Base-by-base conservation (phyloP, 1,284 basidiomycete species). In the Pholiota adiposa region DNA sequence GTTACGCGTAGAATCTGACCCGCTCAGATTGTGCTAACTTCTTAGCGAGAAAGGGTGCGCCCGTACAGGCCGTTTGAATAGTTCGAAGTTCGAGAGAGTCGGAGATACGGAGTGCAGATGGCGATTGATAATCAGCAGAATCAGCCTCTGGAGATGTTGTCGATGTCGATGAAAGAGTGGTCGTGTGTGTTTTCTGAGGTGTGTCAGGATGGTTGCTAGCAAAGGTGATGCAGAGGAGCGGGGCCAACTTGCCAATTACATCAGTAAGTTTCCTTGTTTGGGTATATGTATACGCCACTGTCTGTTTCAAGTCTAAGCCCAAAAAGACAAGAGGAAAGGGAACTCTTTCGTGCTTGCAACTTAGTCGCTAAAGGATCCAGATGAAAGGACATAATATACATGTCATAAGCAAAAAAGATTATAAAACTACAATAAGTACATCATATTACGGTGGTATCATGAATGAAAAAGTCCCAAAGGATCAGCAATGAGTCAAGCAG, bases 241-340 rank as follows among this genome's bases (percentile, higher is more conserved):
- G 25, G 18, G 25, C 25, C 9, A 54, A 16, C 19, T 16, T 31
- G 41, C 31, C 54, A 56, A 56, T 34, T 43, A 44, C 44, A 34
- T 50, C 54, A 56, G 33, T 46, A 36, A 55, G 46, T 56, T 56
- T 40, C 54, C 34, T 49, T 56, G 46, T 56, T 50, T 56, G 54
- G 54, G 16, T 31, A 50, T 50, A 56, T 56, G 53, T 54, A 23
- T 49, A 40, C 54, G 54, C 54, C 54, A 56, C 54, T 29, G 54
- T 49, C 54, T 40, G 54, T 50, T 56, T 56, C 54, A 56, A 21
- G 54, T 55, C 54, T 36, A 23, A 48, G 31, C 27, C 44, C 21
- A 46, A 46, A 46, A 25, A 46, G 44, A 25, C 14, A 34, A 55
- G 9, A 48, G 12, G 19, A 36, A 55, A 27, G 27, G 40, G 31